These are phyloP conservation scores for Talaromyces ruber DNA, from an alignment of 495 filamentous ascomycete genomes.

Conservation along the genomic window DNA sequence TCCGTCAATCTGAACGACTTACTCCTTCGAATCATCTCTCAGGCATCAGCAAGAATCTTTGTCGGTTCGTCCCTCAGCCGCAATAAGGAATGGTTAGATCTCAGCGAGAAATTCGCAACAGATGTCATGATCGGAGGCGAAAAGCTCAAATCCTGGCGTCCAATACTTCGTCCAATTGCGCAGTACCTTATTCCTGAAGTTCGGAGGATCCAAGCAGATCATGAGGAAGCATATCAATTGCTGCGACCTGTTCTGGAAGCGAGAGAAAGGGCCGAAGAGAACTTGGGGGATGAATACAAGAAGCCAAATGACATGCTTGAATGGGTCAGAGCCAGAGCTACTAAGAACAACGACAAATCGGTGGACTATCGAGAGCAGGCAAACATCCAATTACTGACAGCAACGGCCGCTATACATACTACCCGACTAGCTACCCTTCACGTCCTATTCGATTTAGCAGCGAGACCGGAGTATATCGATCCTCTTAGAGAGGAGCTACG, in stretches of 20 bases:
- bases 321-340: slow-evolving; percentile 6
- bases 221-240: slow-evolving; percentile 17
- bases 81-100: background rate
- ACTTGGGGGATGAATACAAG: slow-evolving; percentile 15
- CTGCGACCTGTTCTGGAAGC: slow-evolving; percentile 14
- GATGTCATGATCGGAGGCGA: background rate
- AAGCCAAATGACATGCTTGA: background rate
- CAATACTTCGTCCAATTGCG: slow-evolving; percentile 21
- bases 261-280: slow-evolving; percentile 10
- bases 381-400: slow-evolving; percentile 16
- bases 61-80: background rate
- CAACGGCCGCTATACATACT: background rate
- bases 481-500: slow-evolving; percentile 4
- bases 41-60: background rate
- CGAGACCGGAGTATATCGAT: slow-evolving; percentile 7
- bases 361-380: slow-evolving; percentile 7
- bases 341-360: background rate
- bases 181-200: slow-evolving; percentile 25
- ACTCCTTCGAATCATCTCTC: background rate
- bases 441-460: slow-evolving; percentile 14
- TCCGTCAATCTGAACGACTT: background rate
- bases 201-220: slow-evolving; percentile 18
- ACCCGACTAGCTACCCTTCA: slow-evolving; percentile 10
- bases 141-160: background rate
- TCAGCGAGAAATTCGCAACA: background rate